Conservation (phyloP, 1,284 basidiomycete species). For the Boletellus deceptivus region DNA sequence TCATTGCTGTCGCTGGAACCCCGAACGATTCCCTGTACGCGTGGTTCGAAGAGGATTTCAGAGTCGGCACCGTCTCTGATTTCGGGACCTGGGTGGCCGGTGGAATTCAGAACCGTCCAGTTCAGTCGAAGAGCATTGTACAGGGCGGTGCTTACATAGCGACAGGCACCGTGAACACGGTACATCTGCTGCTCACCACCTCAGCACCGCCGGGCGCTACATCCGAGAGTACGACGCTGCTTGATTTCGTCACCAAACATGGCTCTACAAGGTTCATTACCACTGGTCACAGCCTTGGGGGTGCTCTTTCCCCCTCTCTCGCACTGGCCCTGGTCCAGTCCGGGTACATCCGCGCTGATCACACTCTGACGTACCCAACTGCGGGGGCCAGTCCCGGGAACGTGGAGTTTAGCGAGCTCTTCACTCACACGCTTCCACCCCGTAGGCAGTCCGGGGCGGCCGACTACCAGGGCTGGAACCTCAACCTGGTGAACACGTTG, state of each 20-base stretch:
- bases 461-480: constrained; percentile 15
- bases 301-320: constrained; percentile 8
- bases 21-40: background rate
- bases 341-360: background rate
- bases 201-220: background rate
- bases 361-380: constrained; percentile 5
- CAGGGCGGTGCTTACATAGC: background rate
- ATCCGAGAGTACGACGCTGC: constrained; percentile 7
- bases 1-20: background rate
- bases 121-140: background rate
- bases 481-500: constrained; percentile 12
- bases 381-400: constrained; percentile 9
- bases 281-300: constrained; percentile 14
- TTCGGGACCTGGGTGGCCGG: background rate
- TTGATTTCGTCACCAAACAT: constrained; percentile 6
- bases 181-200: constrained; percentile 6
- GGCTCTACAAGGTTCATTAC: background rate
- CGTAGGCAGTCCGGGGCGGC: background rate
- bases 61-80: background rate
- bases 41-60: background rate
- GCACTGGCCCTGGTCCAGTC: constrained; percentile 6
- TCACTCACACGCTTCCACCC: constrained; percentile 1
- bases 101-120: background rate
- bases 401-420: background rate
- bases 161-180: background rate